Conservation (phyloP, 1,284 basidiomycete genomes). For the Melanopsichium pennsylvanicum region DNA sequence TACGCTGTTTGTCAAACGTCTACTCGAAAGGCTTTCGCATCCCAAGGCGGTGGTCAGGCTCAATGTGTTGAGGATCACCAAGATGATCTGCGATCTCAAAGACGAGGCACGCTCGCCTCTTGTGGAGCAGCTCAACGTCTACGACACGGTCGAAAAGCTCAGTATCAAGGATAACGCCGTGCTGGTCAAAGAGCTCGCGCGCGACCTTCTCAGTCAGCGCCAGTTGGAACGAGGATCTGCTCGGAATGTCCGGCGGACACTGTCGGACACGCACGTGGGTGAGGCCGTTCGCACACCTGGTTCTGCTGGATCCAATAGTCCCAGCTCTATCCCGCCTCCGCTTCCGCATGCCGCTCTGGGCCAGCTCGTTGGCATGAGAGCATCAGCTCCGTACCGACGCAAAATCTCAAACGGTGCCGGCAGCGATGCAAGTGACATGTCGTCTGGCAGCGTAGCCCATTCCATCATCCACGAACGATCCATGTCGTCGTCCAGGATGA, state of each 20-base stretch:
- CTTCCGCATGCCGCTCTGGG: slow-evolving; percentile 13
- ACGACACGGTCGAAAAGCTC: slow-evolving; percentile 51
- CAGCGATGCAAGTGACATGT: slow-evolving; percentile 15
- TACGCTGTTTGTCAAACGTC: slow-evolving; percentile 82
- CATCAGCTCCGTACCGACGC: slow-evolving; percentile 37
- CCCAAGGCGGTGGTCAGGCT: slow-evolving; percentile 86
- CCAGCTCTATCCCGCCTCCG: slow-evolving; percentile 16
- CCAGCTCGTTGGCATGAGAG: slow-evolving; percentile 26
- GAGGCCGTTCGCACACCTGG: slow-evolving; percentile 14
- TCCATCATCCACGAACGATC: slow-evolving; percentile 39
- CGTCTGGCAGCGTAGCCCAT: slow-evolving; percentile 20
- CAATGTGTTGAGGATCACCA: slow-evolving; percentile 84
- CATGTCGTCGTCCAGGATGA: slow-evolving; percentile 9
- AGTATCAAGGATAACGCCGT: slow-evolving; percentile 51
- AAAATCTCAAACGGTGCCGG: slow-evolving; percentile 37
- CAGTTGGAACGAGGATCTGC: slow-evolving; percentile 14
- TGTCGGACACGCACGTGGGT: slow-evolving; percentile 44
- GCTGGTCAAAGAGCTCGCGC: slow-evolving; percentile 71
- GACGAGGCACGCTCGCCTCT: slow-evolving; percentile 70
- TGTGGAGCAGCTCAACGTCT: slow-evolving; percentile 51
- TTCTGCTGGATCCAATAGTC: slow-evolving; percentile 7
- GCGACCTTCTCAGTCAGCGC: slow-evolving; percentile 49
- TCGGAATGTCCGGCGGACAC: slow-evolving; percentile 35
- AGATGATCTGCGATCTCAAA: slow-evolving; percentile 80
- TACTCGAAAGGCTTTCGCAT: slow-evolving; percentile 80